These are phyloP conservation scores for Podila minutissima DNA, from an alignment of 192 early-diverging fungal genomes.

Conservation along the genomic window DNA sequence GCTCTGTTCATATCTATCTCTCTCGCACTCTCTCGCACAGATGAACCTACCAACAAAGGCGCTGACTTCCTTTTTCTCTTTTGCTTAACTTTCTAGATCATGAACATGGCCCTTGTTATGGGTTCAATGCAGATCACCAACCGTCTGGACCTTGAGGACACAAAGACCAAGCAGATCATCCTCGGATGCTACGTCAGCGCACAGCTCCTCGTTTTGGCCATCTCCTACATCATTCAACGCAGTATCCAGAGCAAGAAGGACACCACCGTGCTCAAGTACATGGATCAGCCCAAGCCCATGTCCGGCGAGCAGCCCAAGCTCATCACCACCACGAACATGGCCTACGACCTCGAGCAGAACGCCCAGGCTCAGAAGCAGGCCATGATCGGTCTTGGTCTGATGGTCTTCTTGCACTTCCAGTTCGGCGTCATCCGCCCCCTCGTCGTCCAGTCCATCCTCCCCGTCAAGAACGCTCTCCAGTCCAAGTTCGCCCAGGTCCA, in stretches of 20 bases:
- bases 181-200: slow-evolving; percentile 64
- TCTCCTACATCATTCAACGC: slow-evolving; percentile 51
- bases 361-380: slow-evolving; percentile 77
- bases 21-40: background rate
- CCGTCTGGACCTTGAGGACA: slow-evolving; percentile 70
- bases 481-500: slow-evolving; percentile 85
- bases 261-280: slow-evolving; percentile 79
- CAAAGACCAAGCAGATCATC: slow-evolving; percentile 64
- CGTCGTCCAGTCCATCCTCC: slow-evolving; percentile 86
- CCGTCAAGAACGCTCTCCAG: slow-evolving; percentile 73
- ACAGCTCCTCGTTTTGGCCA: slow-evolving; percentile 63
- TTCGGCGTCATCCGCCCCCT: slow-evolving; percentile 90
- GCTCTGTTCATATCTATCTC: too few relatives aligned
- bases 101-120: slow-evolving; percentile 69
- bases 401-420: slow-evolving; percentile 86
- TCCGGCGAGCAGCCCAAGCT: slow-evolving; percentile 56
- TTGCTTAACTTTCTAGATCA: slow-evolving; percentile 22
- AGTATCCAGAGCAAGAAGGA: slow-evolving; percentile 83
- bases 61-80: background rate
- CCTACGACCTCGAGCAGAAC: slow-evolving; percentile 81
- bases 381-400: slow-evolving; percentile 73
- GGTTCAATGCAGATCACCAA: slow-evolving; percentile 75
- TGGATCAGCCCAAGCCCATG: slow-evolving; percentile 73
- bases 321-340: slow-evolving; percentile 71
- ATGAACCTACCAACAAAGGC: background rate